These are phyloP conservation scores for Collybia mongolica DNA, from an alignment of 768 basidiomycete species.

Conservation along the genomic window DNA sequence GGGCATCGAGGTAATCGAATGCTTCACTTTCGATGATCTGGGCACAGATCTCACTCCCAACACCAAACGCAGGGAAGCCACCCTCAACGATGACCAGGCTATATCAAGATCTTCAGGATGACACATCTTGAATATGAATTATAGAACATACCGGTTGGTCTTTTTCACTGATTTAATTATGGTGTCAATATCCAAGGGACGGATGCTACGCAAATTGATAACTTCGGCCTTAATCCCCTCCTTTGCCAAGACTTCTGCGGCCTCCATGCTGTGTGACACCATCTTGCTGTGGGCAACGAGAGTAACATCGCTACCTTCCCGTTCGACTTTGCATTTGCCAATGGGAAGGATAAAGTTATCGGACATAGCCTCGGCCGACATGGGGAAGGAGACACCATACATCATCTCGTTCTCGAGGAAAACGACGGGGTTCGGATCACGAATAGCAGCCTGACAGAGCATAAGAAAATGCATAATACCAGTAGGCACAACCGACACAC, in stretches of 20 bases:
- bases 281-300: slow-evolving; percentile 98
- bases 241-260: slow-evolving; percentile 89
- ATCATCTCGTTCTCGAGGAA: slow-evolving; percentile 99
- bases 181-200: slow-evolving; percentile 96
- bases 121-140: background rate
- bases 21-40: slow-evolving; percentile 97
- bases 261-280: slow-evolving; percentile 94
- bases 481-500: slow-evolving; percentile 33
- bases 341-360: slow-evolving; percentile 95
- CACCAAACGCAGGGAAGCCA: slow-evolving; percentile 98
- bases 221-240: slow-evolving; percentile 98
- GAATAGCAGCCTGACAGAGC: slow-evolving; percentile 76
- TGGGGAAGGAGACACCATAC: slow-evolving; percentile 96
- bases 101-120: slow-evolving; percentile 7
- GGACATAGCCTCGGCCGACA: slow-evolving; percentile 93
- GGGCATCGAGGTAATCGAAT: slow-evolving; percentile 98
- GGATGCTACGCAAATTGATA: slow-evolving; percentile 93
- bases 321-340: slow-evolving; percentile 96
- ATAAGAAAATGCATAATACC: background rate
- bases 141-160: slow-evolving; percentile 76
- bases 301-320: slow-evolving; percentile 89
- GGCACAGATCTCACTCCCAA: slow-evolving; percentile 97
- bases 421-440: slow-evolving; percentile 97
- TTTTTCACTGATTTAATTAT: slow-evolving; percentile 98
- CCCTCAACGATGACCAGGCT: slow-evolving; percentile 95